phyloP scores from a whole-genome alignment of 2,329 filamentous ascomycete genomes.

The Pseudogymnoascus sp. region DNA sequence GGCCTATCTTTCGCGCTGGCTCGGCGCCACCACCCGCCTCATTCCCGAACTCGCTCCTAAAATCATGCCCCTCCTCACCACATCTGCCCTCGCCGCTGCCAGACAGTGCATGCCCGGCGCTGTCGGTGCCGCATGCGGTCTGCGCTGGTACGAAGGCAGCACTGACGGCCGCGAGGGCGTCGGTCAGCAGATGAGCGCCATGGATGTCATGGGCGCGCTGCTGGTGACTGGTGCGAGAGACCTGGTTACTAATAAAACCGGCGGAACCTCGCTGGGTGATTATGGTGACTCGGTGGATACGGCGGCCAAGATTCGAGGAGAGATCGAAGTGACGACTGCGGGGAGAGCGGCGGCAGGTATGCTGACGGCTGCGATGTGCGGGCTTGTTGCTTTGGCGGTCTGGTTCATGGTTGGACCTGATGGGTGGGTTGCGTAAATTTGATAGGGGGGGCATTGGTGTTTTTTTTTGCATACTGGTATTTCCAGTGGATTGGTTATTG shows the following conservation, averaged over 20 bases:
- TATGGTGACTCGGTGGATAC: conserved; percentile 16
- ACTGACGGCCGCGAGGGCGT: conserved; percentile 40
- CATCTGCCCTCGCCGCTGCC: conserved; percentile 47
- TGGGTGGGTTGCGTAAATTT: conserved; percentile 6
- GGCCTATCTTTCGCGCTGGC: conserved; percentile 54
- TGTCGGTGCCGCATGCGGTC: conserved; percentile 36
- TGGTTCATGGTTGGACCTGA: conserved; percentile 9
- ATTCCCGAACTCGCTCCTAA: conserved; percentile 46
- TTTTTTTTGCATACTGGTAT: not conserved
- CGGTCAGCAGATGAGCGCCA: conserved; percentile 47
- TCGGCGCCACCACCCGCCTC: conserved; percentile 48
- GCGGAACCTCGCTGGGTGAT: conserved; percentile 48
- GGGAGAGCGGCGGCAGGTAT: conserved; percentile 35
- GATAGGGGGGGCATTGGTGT: not conserved
- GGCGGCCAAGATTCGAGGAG: conserved; percentile 15
- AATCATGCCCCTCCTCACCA: conserved; percentile 45
- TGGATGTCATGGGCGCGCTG: conserved; percentile 40
- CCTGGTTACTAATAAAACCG: conserved; percentile 40
- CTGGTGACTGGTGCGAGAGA: conserved; percentile 37
- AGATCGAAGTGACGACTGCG: conserved; percentile 24
- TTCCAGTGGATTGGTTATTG: not conserved
- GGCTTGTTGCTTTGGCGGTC: conserved; percentile 13
- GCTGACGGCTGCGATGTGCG: conserved; percentile 30
- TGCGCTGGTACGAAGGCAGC: conserved; percentile 38
- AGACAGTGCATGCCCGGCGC: conserved; percentile 42